Conservation (phyloP, 805 yeast species). For the Yarrowia divulgata region DNA sequence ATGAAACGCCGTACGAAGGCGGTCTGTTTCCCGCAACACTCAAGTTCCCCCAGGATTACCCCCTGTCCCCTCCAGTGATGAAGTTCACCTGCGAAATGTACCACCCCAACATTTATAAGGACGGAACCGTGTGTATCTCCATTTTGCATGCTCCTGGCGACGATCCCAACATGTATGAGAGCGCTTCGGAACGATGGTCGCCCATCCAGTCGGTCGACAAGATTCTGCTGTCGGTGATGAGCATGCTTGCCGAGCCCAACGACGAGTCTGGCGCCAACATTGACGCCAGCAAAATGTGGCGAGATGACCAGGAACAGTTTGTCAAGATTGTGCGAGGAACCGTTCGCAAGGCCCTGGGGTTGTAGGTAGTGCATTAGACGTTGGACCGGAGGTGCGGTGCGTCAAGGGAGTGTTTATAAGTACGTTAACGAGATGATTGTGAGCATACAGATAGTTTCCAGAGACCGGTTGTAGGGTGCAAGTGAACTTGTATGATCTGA, state of each 20-base stretch:
- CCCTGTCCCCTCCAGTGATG: constrained; percentile 80
- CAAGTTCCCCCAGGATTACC: constrained; percentile 78
- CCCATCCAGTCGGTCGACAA: constrained; percentile 98
- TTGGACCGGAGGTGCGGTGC: background rate
- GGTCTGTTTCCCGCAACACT: constrained; percentile 84
- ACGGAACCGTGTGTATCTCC: constrained; percentile 95
- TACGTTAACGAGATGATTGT: background rate
- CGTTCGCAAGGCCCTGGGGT: constrained; percentile 74
- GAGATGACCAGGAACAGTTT: constrained; percentile 78
- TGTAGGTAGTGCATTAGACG: constrained; percentile 50
- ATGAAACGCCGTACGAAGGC: constrained; percentile 83
- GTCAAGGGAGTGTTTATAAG: constrained; percentile 2
- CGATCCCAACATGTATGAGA: constrained; percentile 94
- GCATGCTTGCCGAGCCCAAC: constrained; percentile 95
- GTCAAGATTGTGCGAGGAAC: constrained; percentile 68
- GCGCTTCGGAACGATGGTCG: constrained; percentile 97
- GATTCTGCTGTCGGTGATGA: constrained; percentile 87
- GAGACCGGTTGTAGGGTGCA: too few species aligned
- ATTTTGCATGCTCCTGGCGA: constrained; percentile 96
- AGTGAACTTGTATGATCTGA: too few species aligned
- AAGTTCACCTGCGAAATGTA: constrained; percentile 79
- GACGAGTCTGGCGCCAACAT: constrained; percentile 94
- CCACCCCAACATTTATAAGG: constrained; percentile 93
- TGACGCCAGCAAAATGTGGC: constrained; percentile 83
- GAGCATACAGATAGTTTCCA: background rate